Evolutionary conservation across 208 protist genomes (phyloP), one percentile per base, ranked within the genome.

Genomic region (Leishmania lainsoni): DNA sequence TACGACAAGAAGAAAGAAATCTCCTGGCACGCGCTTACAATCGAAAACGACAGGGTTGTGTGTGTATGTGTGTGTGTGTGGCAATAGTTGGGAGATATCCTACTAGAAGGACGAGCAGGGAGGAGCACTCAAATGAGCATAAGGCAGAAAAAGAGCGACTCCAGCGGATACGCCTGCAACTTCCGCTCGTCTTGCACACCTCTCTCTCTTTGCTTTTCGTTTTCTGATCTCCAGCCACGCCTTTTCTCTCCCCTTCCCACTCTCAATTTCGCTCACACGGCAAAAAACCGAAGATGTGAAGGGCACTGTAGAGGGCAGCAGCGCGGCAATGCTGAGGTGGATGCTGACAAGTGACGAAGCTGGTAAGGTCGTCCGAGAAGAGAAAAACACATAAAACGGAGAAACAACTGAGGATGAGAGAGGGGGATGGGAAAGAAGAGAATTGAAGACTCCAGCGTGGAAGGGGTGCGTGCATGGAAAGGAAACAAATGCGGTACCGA

Each of bases 91-190:
- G 26, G 26, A 63, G 29, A 63, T 9, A 14, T n/a, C 58, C 58
- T 14, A 26, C 9, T n/a, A n/a, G 54, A 63, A 3, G 26, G 26
- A 63, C 14, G 29, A 63, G 58, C 10, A 63, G 10, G 26, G 29
- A 9, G 5, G 26, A 10, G 16, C 58, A 17, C 6, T 22, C 58
- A 63, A 16, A 26, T n/a, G 32, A 72, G 32, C 32, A 72, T 32
- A 8, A 10, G 16, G 39, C 32, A 79, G 32, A 79, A 6, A 59
- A 79, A 79, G n/a, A 75, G 39, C 72, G 29, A 22, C 58, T 51
- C 42, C 20, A 75, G 26, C 42, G 52, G 29, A 77, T 17, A 69
- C 22, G 32, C 22, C 68, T n/a, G 6, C 26, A n/a, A 5, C 58
- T 63, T n/a, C 58, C 29, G 26, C 32, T 63, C 26, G 48, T 14